Base-by-base conservation (phyloP, 179 eudicot species). In the Silene coronaria region DNA sequence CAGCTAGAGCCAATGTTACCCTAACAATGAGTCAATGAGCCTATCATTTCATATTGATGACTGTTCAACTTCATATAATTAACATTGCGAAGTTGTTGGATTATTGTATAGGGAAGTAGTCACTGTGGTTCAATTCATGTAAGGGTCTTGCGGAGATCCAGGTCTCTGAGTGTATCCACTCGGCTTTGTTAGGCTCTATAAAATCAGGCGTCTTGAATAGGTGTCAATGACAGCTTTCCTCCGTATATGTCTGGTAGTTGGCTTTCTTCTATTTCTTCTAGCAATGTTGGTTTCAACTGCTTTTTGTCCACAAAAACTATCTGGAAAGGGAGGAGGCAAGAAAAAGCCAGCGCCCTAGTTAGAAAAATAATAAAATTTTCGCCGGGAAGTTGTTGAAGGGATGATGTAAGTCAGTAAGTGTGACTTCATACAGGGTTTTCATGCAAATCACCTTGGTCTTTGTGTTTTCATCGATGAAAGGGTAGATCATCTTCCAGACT, bases 221-320 rank as follows among this genome's bases (percentile, higher is more conserved):
- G 88, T 21, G 88, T 78, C 24, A 91, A 77, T 36, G 80, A 67
- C 71, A 88, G 21, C 76, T 84, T 85, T 76, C 97, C 97, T 73
- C 97, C 97, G 76, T 89, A 91, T 28, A 82, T 79, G 24, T 89
- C 91, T 57, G 94, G 94, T 34, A 91, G 82, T 81, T 89, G 91
- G 82, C 80, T 85, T 83, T 88, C 94, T 59, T 91, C 97, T 32
- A 91, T 87, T 12, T 87, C 90, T 78, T 84, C 81, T 6, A 88
- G 82, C 73, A 91, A 76, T 63, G 86, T 91, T 10, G 87, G 72
- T 55, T 75, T 85, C 75, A 89, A 45, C 62, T 78, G 78, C 79
- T 88, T 89, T 57, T 85, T 85, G 69, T 88, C 93, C 79, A 88
- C 93, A 66, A 91, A 89, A n/a, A 80, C 77, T 24, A 91, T 86